Conservation (phyloP, 768 basidiomycete species). For the Termitomyces sp. region DNA sequence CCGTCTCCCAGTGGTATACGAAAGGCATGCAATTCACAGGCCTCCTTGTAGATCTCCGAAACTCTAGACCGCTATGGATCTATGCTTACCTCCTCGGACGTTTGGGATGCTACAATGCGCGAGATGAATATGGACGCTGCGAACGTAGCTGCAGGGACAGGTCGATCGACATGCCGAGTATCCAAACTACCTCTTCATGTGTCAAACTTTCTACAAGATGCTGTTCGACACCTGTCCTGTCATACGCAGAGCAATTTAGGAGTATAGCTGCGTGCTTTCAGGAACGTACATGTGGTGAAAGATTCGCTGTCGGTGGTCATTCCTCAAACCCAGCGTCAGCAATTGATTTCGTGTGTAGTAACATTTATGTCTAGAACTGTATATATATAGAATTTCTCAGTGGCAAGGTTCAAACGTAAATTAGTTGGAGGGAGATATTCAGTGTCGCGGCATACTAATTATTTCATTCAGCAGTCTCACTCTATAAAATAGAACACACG, state of each 20-base stretch:
- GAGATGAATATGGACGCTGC: background rate
- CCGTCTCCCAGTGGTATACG: background rate
- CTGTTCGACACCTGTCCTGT: conserved; percentile 9
- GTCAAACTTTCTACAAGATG: conserved; percentile 10
- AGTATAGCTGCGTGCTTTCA: background rate
- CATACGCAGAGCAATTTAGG: conserved; percentile 8
- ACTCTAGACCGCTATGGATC: conserved; percentile 6
- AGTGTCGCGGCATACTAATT: too few relatives aligned
- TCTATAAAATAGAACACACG: too few relatives aligned
- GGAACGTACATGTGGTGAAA: background rate
- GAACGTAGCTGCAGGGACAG: background rate
- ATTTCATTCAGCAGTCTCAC: too few relatives aligned
- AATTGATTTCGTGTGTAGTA: too few relatives aligned
- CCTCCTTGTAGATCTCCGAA: conserved; percentile 7
- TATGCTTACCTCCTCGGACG: conserved; percentile 8
- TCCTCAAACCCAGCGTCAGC: background rate
- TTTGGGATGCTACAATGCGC: conserved; percentile 5
- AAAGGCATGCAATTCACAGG: background rate
- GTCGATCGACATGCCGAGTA: background rate
- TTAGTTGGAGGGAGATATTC: too few relatives aligned
- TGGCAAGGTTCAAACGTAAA: too few relatives aligned
- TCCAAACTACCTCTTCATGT: conserved; percentile 1
- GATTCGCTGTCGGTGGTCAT: background rate
- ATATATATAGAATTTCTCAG: too few relatives aligned
- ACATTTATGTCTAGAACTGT: too few relatives aligned